Base-by-base conservation (phyloP, 148 eudicot species). In the Amaranthus palmeri region DNA sequence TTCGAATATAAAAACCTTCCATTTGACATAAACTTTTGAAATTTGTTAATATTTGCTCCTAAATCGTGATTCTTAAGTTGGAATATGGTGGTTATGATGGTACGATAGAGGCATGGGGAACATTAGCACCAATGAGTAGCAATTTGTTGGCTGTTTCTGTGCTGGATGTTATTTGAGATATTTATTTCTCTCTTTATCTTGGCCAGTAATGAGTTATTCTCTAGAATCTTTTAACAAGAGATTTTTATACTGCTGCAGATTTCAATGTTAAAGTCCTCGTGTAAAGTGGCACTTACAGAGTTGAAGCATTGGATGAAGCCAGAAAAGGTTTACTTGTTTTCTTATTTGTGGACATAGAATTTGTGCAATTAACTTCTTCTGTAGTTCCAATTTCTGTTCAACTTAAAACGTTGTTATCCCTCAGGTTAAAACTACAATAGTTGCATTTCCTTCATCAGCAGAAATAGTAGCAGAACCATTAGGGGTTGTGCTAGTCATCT, bases 401-500 rank as follows among this genome's bases (percentile, higher is more conserved):
- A 13, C 13, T 41, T 65, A 8, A 72, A 52, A 7, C 56, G 55
- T 54, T 61, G 51, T 51, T 45, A 12, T 74, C 46, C 69, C 45
- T 61, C 86, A 88, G 92, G 88, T 86, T 59, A 77, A 82, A 78
- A 81, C 88, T 14, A 52, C 87, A n/a, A 36, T 86, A 15, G 6
- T 73, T 44, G 74, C 86, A 59, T 81, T 69, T 70, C 92, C 92
- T 66, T 88, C 89, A 44, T 81, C 89, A 60, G 87, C 88, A 56
- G 76, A 83, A 65, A 67, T 88, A 46, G 88, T 86, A 36, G 70
- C 88, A 51, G 92, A 88, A 69, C 89, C 92, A 61, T 63, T 86
- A 6, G 92, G 92, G 49, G 83, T 86, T 74, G 89, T 86, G 63
- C 77, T 88, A 74, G 82, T 88, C 76, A 88, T 88, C 54, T 88